Conservation (phyloP, 2,329 filamentous ascomycete species). For the Eutypa lata region DNA sequence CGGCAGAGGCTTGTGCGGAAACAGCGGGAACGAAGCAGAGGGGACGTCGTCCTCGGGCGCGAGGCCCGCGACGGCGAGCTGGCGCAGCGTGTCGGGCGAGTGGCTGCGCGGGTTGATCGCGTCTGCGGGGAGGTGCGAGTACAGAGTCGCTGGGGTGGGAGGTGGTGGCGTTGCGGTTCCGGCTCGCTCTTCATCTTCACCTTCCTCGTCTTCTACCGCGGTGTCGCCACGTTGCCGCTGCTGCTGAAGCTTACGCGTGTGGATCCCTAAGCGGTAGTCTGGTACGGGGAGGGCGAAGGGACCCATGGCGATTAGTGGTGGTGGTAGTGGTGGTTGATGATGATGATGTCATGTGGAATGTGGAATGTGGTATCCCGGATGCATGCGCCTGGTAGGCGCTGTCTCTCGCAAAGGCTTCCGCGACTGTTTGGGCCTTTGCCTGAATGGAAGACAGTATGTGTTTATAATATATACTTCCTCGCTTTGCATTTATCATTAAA, state of each 20-base stretch:
- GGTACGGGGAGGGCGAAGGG: slow-evolving; percentile 29
- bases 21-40: slow-evolving; percentile 35
- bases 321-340: too few relatives aligned
- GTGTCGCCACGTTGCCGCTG: too few relatives aligned
- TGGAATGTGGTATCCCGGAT: too few relatives aligned
- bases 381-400: too few relatives aligned
- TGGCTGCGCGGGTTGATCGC: slow-evolving; percentile 56
- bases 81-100: slow-evolving; percentile 46
- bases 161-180: not conserved
- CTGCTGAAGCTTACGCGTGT: slow-evolving; percentile 31
- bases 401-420: too few relatives aligned
- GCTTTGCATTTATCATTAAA: too few relatives aligned
- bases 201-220: slow-evolving; percentile 1
- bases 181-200: not conserved
- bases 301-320: too few relatives aligned
- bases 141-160: slow-evolving; percentile 9
- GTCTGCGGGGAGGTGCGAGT: slow-evolving; percentile 26
- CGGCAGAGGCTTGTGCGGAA: slow-evolving; percentile 49
- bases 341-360: too few relatives aligned
- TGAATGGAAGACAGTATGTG: too few relatives aligned
- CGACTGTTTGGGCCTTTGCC: too few relatives aligned
- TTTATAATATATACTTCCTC: too few relatives aligned
- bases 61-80: slow-evolving; percentile 53
- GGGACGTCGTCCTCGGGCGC: slow-evolving; percentile 43
- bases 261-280: slow-evolving; percentile 21